A percentile compares a stretch with the other conserved stretches of the same genome.
Evolutionary conservation across 257 asterid species (phyloP).

Genomic region (Ehretia macrophylla): DNA sequence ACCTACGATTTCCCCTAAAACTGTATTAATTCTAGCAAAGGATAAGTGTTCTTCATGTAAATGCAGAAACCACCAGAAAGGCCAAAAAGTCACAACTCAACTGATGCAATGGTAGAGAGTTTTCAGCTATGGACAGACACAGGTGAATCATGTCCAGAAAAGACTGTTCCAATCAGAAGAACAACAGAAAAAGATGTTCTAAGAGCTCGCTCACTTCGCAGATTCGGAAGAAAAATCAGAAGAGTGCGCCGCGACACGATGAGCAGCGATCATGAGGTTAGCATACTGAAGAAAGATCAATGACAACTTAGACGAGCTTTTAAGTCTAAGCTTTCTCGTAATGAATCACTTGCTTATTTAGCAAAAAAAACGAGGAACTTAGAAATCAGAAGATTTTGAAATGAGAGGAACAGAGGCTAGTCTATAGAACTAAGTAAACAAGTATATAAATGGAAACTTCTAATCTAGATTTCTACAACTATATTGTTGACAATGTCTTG

Average conservation of each 20-base stretch:
- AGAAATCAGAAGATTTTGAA: too few species aligned
- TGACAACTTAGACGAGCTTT: background rate
- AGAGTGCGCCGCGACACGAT: constrained; percentile 60
- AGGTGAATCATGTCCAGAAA: constrained; percentile 78
- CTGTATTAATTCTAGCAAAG: too few species aligned
- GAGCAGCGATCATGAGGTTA: constrained; percentile 90
- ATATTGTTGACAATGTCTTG: background rate
- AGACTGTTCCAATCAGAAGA: constrained; percentile 75
- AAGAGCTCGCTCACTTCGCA: constrained; percentile 50
- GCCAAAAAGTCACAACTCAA: constrained; percentile 48
- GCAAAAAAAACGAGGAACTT: too few species aligned
- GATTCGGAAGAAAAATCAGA: constrained; percentile 66
- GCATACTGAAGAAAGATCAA: background rate
- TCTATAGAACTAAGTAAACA: too few species aligned
- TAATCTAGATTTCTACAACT: too few species aligned
- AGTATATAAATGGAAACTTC: too few species aligned
- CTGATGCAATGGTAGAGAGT: constrained; percentile 28
- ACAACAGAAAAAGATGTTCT: constrained; percentile 66
- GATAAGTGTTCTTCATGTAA: too few species aligned
- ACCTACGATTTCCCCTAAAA: too few species aligned
- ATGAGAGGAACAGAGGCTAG: too few species aligned
- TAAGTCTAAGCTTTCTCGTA: background rate
- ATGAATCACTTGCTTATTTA: too few species aligned
- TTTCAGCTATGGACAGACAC: constrained; percentile 54
- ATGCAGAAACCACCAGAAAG: constrained; percentile 77